Evolutionary conservation across 257 asterid species (phyloP), one percentile per base, ranked within the genome.

Genomic region (Solanum bulbocastanum): DNA sequence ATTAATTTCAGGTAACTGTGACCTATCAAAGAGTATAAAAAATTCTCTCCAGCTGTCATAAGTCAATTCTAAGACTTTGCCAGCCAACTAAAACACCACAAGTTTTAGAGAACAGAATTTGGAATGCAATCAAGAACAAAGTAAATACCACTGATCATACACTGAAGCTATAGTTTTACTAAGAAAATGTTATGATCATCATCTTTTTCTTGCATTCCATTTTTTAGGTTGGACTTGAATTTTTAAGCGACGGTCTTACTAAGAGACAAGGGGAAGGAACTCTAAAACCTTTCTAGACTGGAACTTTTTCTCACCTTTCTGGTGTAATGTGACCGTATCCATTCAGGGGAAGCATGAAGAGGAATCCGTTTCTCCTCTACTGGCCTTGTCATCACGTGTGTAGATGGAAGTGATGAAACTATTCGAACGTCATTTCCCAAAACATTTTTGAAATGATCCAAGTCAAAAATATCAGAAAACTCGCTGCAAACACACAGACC

Each of bases 351-450:
- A 5, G 86, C 96, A 65, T 95, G 95, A 84, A 94, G 93, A 5
- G 98, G 98, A 46, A 95, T 93, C 81, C 90, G 86, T 92, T 94
- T 93, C 94, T 94, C 98, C 93, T 93, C 98, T 86, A 95, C 94
- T 5, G 97, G 98, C 89, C 98, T 90, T 5, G 96, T 91, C 98
- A 95, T 95, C 89, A 97, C 88, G 89, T 94, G 98, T 3, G 98
- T 95, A 3, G 99, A 95, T 27, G 98, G 99, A 36, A 97, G 94
- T 10, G 98, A 94, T 36, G 98, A 95, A 20, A 97, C 95, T 87
- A 95, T 91, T 30, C 96, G 84, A 7, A 97, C 98, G 89, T 97
- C 99, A 62, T 94, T 75, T 30, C 90, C 98, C 91, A 95, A 85
- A 23, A 91, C 95, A 72, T 89, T 91, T 90, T 97, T 97, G 95